Evolutionary conservation across 805 yeast genomes (phyloP).

Genomic region (Hanseniaspora thailandica): DNA sequence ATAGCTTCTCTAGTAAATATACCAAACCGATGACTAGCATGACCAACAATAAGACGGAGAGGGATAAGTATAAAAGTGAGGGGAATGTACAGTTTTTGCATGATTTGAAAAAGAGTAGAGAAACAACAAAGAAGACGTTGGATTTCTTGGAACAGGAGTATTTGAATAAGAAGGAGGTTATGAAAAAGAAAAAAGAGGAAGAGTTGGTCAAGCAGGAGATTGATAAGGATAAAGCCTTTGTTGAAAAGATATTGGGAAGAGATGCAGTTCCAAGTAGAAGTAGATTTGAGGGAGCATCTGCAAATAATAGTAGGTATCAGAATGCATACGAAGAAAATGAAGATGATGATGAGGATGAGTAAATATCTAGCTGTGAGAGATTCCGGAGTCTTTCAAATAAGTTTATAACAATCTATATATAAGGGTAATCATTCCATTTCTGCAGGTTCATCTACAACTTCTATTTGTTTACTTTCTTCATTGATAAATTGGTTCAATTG

Average conservation of each 20-base stretch:
- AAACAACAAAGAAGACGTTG: slow-evolving; percentile 29
- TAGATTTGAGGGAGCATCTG: not conserved
- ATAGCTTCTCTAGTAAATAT: slow-evolving; percentile 90
- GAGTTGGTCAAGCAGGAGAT: slow-evolving; percentile 25
- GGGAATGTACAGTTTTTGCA: not conserved
- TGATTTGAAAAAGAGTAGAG: slow-evolving; percentile 25
- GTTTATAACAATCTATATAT: not conserved
- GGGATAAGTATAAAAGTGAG: not conserved
- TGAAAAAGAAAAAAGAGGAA: slow-evolving; percentile 35
- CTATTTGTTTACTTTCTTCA: not conserved
- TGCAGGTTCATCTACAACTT: not conserved
- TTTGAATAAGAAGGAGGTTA: slow-evolving; percentile 30
- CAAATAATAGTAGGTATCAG: not conserved
- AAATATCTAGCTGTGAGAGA: not conserved
- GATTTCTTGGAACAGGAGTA: slow-evolving; percentile 32
- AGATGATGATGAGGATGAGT: not conserved
- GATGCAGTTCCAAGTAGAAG: not conserved
- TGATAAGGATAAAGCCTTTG: slow-evolving; percentile 33
- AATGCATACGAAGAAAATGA: not conserved
- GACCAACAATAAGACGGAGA: slow-evolving; percentile 19
- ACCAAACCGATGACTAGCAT: slow-evolving; percentile 63
- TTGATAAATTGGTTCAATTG: not conserved
- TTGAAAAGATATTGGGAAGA: not conserved
- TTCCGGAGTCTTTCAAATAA: not conserved
- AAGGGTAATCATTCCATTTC: not conserved